Conservation (phyloP, 495 filamentous ascomycete species). For the Hypomontagnella monticulosa region DNA sequence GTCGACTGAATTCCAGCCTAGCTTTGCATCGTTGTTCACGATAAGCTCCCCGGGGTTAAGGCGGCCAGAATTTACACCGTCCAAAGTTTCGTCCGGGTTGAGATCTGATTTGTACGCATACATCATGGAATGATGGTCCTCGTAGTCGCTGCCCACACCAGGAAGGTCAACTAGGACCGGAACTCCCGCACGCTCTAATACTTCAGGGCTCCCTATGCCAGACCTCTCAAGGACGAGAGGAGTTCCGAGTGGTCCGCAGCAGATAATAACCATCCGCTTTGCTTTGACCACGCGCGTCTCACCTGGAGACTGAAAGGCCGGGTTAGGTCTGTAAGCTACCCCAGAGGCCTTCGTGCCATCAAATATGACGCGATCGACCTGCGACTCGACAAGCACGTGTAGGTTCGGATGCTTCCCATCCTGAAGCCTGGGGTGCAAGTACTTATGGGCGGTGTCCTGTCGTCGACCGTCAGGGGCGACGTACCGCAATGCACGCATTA, state of each 20-base stretch:
- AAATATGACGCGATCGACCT: slow-evolving; percentile 59
- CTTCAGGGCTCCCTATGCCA: slow-evolving; percentile 56
- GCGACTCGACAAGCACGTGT: slow-evolving; percentile 60
- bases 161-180: slow-evolving; percentile 41
- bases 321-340: slow-evolving; percentile 54
- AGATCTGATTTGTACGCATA: slow-evolving; percentile 46
- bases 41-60: slow-evolving; percentile 29
- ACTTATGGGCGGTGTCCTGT: slow-evolving; percentile 44
- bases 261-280: slow-evolving; percentile 61
- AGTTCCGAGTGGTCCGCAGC: slow-evolving; percentile 59
- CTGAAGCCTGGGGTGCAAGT: slow-evolving; percentile 54
- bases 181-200: slow-evolving; percentile 41
- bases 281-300: slow-evolving; percentile 50
- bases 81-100: slow-evolving; percentile 45
- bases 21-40: slow-evolving; percentile 27
- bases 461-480: slow-evolving; percentile 40
- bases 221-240: slow-evolving; percentile 65
- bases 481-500: slow-evolving; percentile 34
- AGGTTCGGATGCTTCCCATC: slow-evolving; percentile 58
- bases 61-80: slow-evolving; percentile 36
- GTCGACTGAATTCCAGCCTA: slow-evolving; percentile 60
- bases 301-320: slow-evolving; percentile 16
- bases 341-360: slow-evolving; percentile 54
- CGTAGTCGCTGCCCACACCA: slow-evolving; percentile 52
- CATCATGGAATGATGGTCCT: slow-evolving; percentile 54